These are phyloP conservation scores for Collariella sp. DNA, from an alignment of 495 filamentous ascomycete genomes.

Conservation along the genomic window DNA sequence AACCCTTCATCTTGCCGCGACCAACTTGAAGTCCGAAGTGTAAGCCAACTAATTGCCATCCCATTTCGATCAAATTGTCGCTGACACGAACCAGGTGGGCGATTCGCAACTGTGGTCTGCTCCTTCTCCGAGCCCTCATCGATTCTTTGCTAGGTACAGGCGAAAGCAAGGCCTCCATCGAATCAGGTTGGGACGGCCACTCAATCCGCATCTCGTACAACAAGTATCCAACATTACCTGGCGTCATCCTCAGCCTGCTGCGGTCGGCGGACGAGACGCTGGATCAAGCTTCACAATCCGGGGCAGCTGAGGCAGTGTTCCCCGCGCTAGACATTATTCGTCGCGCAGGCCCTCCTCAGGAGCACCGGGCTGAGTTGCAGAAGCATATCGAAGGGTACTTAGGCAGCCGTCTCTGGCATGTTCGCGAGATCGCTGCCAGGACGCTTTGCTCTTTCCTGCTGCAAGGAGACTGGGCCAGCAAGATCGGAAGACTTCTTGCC, in stretches of 20 bases:
- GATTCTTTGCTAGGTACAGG: slow-evolving; percentile 63
- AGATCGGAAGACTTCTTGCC: slow-evolving; percentile 42
- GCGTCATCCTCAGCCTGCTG: slow-evolving; percentile 60
- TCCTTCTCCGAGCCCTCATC: slow-evolving; percentile 77
- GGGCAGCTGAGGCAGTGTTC: slow-evolving; percentile 65
- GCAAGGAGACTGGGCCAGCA: slow-evolving; percentile 40
- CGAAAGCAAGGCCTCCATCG: slow-evolving; percentile 43
- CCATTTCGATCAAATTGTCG: slow-evolving; percentile 8
- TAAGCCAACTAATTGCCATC: slow-evolving; percentile 32
- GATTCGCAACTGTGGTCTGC: slow-evolving; percentile 83
- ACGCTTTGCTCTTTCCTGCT: slow-evolving; percentile 62
- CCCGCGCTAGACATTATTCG: slow-evolving; percentile 80
- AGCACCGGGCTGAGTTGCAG: slow-evolving; percentile 37
- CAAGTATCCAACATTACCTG: slow-evolving; percentile 62
- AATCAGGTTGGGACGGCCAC: slow-evolving; percentile 44
- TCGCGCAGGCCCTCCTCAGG: slow-evolving; percentile 48
- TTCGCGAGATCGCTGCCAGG: slow-evolving; percentile 82
- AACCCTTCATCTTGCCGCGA: slow-evolving; percentile 65
- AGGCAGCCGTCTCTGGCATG: slow-evolving; percentile 72
- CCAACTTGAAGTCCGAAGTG: slow-evolving; percentile 56
- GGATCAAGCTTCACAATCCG: slow-evolving; percentile 24
- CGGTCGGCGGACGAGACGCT: slow-evolving; percentile 34
- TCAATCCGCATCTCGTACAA: slow-evolving; percentile 52
- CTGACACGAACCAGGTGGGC: slow-evolving; percentile 58
- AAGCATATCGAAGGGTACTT: slow-evolving; percentile 48